These are phyloP conservation scores for Kurtzmaniella cleridarum DNA, from an alignment of 805 yeast species.

Conservation along the genomic window DNA sequence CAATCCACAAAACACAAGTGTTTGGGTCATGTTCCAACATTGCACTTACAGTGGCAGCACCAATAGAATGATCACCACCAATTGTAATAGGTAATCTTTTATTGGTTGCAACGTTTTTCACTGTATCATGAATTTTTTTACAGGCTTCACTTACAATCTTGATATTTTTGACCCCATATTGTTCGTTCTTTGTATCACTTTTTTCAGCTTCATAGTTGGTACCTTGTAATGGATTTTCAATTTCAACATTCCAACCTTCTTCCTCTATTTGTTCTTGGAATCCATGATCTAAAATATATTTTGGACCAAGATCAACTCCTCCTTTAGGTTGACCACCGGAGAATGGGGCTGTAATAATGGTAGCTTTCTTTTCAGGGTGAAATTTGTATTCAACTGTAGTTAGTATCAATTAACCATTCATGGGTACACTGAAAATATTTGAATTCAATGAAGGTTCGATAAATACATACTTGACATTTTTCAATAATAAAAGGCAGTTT, in stretches of 20 bases:
- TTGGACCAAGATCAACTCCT: conserved; percentile 96
- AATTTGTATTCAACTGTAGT: conserved; percentile 44
- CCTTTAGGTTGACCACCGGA: conserved; percentile 92
- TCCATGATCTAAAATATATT: conserved; percentile 68
- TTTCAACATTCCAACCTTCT: conserved; percentile 65
- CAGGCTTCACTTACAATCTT: conserved; percentile 72
- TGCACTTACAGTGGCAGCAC: conserved; percentile 88
- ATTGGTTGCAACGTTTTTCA: conserved; percentile 41
- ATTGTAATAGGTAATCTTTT: conserved; percentile 69
- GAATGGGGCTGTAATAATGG: conserved; percentile 87
- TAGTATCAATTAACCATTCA: not conserved
- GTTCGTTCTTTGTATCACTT: conserved; percentile 13
- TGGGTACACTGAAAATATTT: not conserved
- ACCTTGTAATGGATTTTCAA: conserved; percentile 50
- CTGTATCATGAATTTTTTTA: conserved; percentile 56
- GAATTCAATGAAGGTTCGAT: not conserved
- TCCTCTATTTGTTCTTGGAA: conserved; percentile 54
- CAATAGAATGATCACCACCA: conserved; percentile 97
- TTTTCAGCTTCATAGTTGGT: conserved; percentile 44
- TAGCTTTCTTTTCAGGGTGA: conserved; percentile 48
- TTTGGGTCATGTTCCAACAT: conserved; percentile 75
- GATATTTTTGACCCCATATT: conserved; percentile 65
- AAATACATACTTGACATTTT: no score
- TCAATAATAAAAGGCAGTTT: no score
- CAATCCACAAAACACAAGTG: conserved; percentile 91